A percentile compares a stretch with the other conserved stretches of the same genome.
phyloP scores from a whole-genome alignment of 2,329 filamentous ascomycete genomes.

The Clonostachys byssicola region DNA sequence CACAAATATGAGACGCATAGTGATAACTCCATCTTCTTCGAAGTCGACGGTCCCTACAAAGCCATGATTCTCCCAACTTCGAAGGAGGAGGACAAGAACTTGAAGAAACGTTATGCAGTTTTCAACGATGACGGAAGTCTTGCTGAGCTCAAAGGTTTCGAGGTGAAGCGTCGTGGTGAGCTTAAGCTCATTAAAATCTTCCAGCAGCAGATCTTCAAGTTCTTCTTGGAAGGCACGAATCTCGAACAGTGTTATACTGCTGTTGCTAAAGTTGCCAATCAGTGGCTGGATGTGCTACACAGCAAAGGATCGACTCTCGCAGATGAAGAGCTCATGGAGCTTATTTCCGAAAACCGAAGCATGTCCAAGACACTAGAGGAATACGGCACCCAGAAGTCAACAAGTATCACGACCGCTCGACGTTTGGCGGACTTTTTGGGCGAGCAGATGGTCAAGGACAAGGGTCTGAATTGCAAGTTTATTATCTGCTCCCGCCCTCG shows the following conservation, averaged over 20 bases:
- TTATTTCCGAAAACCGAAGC: conserved; percentile 99
- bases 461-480: conserved; percentile 98
- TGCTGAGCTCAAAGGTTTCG: conserved; percentile 94
- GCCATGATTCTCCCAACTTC: conserved; percentile 97
- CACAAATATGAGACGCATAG: conserved; percentile 96
- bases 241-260: conserved; percentile 84
- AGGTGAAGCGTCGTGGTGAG: conserved; percentile 95
- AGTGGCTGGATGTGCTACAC: conserved; percentile 93
- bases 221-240: conserved; percentile 89
- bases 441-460: conserved; percentile 99
- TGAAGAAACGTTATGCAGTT: conserved; percentile 98
- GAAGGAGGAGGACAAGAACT: conserved; percentile 98
- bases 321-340: conserved; percentile 94
- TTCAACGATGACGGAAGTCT: conserved; percentile 97
- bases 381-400: conserved; percentile 93
- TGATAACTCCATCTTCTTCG: conserved; percentile 99
- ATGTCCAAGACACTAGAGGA: conserved; percentile 98
- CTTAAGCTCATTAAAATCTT: conserved; percentile 99
- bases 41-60: conserved; percentile 95
- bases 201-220: conserved; percentile 98
- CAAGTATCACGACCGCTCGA: conserved; percentile 96
- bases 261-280: conserved; percentile 91
- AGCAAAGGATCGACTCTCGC: conserved; percentile 84
- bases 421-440: conserved; percentile 94
- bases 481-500: conserved; percentile 89